Conservation (phyloP, 2,329 filamentous ascomycete genomes). For the Penicillium aurantiogriseum region DNA sequence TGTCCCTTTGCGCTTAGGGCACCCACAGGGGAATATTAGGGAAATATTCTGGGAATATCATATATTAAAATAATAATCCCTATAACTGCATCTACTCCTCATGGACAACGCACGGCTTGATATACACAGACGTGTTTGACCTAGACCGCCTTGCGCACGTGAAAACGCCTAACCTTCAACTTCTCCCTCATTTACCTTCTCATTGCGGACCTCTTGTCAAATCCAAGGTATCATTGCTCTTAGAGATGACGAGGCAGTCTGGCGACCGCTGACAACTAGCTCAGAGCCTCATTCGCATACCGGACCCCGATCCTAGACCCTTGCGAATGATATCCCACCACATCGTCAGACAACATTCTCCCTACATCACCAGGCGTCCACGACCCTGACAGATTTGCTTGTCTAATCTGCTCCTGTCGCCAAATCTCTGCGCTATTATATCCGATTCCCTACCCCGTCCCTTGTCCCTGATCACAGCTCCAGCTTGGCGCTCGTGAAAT, state of each 20-base stretch:
- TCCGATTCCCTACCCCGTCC: neutral
- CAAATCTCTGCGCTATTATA: neutral
- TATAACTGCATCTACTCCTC: neutral
- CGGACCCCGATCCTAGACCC: conserved; percentile 1
- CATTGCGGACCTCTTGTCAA: neutral
- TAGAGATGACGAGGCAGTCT: neutral
- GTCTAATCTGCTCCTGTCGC: neutral
- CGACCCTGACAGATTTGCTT: conserved; percentile 4
- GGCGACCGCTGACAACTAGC: conserved; percentile 9
- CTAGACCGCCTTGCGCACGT: conserved; percentile 30
- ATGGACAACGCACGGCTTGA: neutral
- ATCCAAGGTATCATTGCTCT: conserved; percentile 5
- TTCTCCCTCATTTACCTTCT: neutral
- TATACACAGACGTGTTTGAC: conserved; percentile 4
- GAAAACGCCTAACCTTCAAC: conserved; percentile 17
- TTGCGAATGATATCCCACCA: conserved; percentile 21
- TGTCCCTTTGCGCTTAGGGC: conserved; percentile 5
- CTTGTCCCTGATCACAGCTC: neutral
- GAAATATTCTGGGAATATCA: neutral
- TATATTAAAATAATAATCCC: neutral
- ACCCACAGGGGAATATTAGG: neutral
- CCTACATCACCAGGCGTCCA: conserved; percentile 5
- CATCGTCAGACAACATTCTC: conserved; percentile 1
- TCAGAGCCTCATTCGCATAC: conserved; percentile 4
- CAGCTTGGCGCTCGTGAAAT: neutral